Percentiles rank a stretch among this genome's conserved stretches.
Evolutionary conservation across 805 yeast genomes (phyloP).

Genomic region (Cephaloascus fragrans): DNA sequence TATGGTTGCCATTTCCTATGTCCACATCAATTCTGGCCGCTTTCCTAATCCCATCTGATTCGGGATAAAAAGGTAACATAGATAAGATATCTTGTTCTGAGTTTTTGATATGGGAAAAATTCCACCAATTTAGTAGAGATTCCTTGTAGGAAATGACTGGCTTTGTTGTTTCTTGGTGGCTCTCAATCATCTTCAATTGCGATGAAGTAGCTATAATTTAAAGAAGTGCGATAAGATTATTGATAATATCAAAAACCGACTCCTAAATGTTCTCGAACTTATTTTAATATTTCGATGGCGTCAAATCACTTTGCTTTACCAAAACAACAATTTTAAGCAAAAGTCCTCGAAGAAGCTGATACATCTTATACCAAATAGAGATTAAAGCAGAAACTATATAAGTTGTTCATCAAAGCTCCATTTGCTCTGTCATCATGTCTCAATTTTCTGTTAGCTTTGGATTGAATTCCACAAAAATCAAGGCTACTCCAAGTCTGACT

Average conservation of each 20-base stretch:
- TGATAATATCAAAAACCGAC: no score
- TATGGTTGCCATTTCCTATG: conserved; percentile 43
- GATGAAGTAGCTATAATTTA: no score
- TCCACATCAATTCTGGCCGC: conserved; percentile 44
- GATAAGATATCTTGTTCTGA: conserved; percentile 33
- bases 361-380: no score
- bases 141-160: background rate
- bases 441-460: conserved; percentile 23
- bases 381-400: no score
- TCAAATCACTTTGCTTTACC: no score
- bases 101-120: background rate
- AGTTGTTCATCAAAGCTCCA: background rate
- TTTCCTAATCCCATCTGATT: conserved; percentile 34
- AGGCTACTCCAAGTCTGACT: conserved; percentile 21
- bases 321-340: no score
- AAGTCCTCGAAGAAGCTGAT: no score
- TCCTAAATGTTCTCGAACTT: no score
- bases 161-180: no score
- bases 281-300: no score
- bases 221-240: no score
- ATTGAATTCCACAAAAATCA: conserved; percentile 19
- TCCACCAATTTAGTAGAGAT: background rate
- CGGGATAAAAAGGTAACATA: conserved; percentile 49
- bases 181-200: no score
- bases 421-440: conserved; percentile 24